Evolutionary conservation across 2,329 filamentous ascomycete genomes (phyloP).

Genomic region (Exophiala bonariae): DNA sequence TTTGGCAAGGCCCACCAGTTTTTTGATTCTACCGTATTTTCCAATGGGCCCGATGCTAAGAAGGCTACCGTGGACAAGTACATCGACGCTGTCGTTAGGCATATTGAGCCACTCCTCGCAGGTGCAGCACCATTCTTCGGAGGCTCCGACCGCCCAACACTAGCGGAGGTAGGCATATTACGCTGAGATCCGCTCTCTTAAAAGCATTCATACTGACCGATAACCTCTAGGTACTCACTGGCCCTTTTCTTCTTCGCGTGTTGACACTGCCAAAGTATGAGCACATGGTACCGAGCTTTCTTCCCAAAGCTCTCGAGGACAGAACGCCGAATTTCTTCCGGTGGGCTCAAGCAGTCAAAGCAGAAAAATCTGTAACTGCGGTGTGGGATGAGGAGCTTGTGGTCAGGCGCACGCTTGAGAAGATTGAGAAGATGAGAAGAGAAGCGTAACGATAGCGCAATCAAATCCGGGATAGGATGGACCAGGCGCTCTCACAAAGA

Average conservation of each 20-base stretch:
- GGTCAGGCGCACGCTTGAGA: slow-evolving; percentile 43
- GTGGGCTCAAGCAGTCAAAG: slow-evolving; percentile 62
- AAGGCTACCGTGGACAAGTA: slow-evolving; percentile 50
- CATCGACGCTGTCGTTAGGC: slow-evolving; percentile 61
- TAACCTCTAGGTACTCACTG: slow-evolving; percentile 57
- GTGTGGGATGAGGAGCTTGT: slow-evolving; percentile 59
- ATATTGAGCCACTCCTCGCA: slow-evolving; percentile 69
- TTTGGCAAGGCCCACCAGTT: slow-evolving; percentile 57
- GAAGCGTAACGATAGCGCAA: too few relatives aligned
- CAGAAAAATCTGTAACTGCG: slow-evolving; percentile 64
- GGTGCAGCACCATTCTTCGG: slow-evolving; percentile 63
- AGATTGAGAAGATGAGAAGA: slow-evolving; percentile 30
- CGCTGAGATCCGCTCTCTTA: slow-evolving; percentile 2
- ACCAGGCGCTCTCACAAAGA: too few relatives aligned
- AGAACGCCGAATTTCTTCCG: slow-evolving; percentile 65
- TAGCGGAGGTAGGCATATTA: slow-evolving; percentile 64
- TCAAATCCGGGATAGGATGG: too few relatives aligned
- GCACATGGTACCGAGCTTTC: slow-evolving; percentile 49
- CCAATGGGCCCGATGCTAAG: slow-evolving; percentile 52
- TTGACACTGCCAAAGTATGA: slow-evolving; percentile 55
- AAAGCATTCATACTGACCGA: slow-evolving; percentile 15
- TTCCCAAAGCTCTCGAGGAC: slow-evolving; percentile 50
- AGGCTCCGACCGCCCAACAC: slow-evolving; percentile 63
- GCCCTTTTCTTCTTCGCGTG: slow-evolving; percentile 66
- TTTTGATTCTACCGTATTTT: slow-evolving; percentile 48